Base-by-base conservation (phyloP, 2,329 filamentous ascomycete genomes). In the Acrocalymma vagum region DNA sequence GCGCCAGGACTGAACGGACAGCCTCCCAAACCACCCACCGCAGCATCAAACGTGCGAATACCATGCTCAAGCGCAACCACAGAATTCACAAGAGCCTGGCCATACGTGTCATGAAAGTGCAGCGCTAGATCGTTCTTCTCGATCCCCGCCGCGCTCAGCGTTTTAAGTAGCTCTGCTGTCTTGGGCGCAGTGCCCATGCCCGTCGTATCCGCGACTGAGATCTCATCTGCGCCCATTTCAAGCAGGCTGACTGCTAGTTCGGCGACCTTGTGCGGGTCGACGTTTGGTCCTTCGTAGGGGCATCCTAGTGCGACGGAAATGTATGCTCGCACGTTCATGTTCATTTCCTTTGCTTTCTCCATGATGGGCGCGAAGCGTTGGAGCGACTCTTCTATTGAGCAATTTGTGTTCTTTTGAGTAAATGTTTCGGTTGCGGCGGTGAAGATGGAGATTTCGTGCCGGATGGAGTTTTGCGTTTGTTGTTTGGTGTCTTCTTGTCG, bases 41-140 rank as follows among this genome's bases (percentile, higher is more conserved):
- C 88, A 51, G 82, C 83, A 62, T 95, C 90, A 63, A 95, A 94
- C 0, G 82, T 88, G 21, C 88, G 75, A 26, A 95, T 81, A 0
- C 90, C 90, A 54, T 88, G 83, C 62, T 90, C 86, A 20, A 94
- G 79, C 24, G 86, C 85, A 0, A 92, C 84, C 9, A 88, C 84
- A 5, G 85, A 86, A 63, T 95, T 95, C 6, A 90, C 86, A n/a
- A 93, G 75, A 1, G 89, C 90, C 73, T 91, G 87, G 1, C 89
- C 90, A 63, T 91, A 93, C 1, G 90, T 95, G 62, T 95, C 89
- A 68, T 95, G 90, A 60, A 95, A 93, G 69, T 95, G 90, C 73
- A 92, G 84, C 0, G 88, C 88, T 9, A 95, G 72, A 57, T 88
- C 85, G 56, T 85, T 82, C 38, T 79, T 80, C 14, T 85, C 78